A percentile compares a stretch with the other conserved stretches of the same genome.
Conservation (phyloP, 2,329 filamentous ascomycete genomes). For the Mollisiaceae sp. region DNA sequence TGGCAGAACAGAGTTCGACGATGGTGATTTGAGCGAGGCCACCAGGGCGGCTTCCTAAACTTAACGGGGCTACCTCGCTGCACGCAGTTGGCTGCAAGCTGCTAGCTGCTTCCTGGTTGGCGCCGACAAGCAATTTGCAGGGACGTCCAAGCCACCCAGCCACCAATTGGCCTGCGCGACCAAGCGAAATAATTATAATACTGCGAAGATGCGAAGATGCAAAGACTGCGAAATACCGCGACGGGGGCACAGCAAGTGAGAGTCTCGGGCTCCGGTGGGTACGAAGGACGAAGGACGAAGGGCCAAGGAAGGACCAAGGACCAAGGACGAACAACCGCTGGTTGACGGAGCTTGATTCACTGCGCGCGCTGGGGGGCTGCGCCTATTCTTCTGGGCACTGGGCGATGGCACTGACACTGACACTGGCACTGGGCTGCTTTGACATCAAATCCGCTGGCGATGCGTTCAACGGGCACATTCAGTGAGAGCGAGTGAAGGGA, state of each 20-base stretch:
- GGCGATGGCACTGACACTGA: neutral
- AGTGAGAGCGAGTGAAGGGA: no score
- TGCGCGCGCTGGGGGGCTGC: neutral
- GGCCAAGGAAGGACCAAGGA: neutral
- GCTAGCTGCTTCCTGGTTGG: neutral
- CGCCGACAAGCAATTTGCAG: conserved; percentile 5
- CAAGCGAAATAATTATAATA: neutral
- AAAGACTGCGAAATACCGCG: no score
- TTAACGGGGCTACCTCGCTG: neutral
- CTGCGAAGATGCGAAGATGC: no score
- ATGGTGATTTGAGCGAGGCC: conserved; percentile 1
- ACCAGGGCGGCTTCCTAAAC: neutral
- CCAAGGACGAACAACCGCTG: no score
- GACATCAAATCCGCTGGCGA: neutral
- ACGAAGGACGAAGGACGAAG: neutral
- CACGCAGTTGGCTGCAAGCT: no score
- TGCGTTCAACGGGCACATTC: neutral
- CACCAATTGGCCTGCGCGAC: neutral
- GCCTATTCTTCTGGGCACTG: conserved; percentile 1
- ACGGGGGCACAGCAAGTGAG: neutral
- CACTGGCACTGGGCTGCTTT: neutral
- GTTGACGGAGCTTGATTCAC: neutral
- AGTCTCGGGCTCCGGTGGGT: neutral
- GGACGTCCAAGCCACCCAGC: conserved; percentile 1
- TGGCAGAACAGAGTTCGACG: neutral